Conservation (phyloP, 2,329 filamentous ascomycete genomes). For the Coniochaeta sp. region DNA sequence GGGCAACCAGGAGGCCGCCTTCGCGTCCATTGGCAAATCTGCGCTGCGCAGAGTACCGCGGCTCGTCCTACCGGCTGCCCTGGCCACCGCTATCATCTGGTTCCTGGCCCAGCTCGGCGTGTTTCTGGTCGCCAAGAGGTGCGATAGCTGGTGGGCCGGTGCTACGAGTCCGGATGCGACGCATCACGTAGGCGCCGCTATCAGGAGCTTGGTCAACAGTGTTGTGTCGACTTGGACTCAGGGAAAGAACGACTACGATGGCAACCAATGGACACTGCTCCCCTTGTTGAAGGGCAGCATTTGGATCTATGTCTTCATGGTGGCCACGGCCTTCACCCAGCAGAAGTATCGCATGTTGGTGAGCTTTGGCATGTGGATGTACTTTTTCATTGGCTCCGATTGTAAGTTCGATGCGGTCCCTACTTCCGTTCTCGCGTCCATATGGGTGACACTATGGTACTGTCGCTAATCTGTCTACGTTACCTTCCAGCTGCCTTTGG, state of each 20-base stretch:
- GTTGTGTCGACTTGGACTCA: conserved; percentile 44
- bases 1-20: conserved; percentile 45
- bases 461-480: conserved; percentile 6
- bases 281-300: conserved; percentile 48
- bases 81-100: conserved; percentile 49
- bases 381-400: conserved; percentile 34
- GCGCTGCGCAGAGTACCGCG: conserved; percentile 51
- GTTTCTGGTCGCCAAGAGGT: conserved; percentile 46
- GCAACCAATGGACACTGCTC: conserved; percentile 51
- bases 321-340: conserved; percentile 41
- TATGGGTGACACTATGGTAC: too few relatives aligned
- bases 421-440: too few relatives aligned
- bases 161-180: conserved; percentile 36
- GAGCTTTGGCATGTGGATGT: conserved; percentile 38
- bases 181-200: conserved; percentile 28
- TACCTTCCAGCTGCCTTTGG: conserved; percentile 34
- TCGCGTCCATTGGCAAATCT: conserved; percentile 46
- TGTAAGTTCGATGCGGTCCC: conserved; percentile 14
- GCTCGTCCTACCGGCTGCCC: conserved; percentile 48
- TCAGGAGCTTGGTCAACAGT: conserved; percentile 35
- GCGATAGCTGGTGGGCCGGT: conserved; percentile 53
- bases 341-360: conserved; percentile 41
- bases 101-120: conserved; percentile 44
- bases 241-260: conserved; percentile 44
- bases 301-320: conserved; percentile 44